Evolutionary conservation across 257 asterid genomes (phyloP).

Genomic region (Cordia subcordata): DNA sequence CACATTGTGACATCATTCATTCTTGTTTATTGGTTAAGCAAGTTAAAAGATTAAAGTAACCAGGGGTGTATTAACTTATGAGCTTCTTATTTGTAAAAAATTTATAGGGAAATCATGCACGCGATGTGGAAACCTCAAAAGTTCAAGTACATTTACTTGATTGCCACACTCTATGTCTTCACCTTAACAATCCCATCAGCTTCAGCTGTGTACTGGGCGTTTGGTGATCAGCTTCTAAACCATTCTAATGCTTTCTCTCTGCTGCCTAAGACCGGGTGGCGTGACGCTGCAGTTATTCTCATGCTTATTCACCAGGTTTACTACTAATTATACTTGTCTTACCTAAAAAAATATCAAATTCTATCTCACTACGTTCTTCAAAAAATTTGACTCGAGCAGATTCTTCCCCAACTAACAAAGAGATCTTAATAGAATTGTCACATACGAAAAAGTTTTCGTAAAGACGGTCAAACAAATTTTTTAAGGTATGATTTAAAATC

Average conservation of each 20-base stretch:
- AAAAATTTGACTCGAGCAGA: too few species aligned
- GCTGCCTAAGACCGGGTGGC: conserved; percentile 63
- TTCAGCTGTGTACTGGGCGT: conserved; percentile 91
- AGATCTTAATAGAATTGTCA: too few species aligned
- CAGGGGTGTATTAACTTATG: not conserved
- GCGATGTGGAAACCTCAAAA: conserved; percentile 99
- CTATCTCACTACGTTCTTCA: not conserved
- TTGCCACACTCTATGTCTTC: conserved; percentile 83
- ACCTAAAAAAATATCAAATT: not conserved
- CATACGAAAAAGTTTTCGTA: too few species aligned
- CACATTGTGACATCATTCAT: not conserved
- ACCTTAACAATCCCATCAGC: conserved; percentile 90
- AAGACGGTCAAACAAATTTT: too few species aligned
- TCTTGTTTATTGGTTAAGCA: not conserved
- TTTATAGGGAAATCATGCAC: conserved; percentile 84
- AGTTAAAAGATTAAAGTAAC: not conserved
- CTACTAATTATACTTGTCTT: not conserved
- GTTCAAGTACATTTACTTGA: conserved; percentile 81
- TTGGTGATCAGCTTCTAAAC: conserved; percentile 74
- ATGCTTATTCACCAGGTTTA: conserved; percentile 93
- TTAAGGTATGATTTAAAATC: too few species aligned
- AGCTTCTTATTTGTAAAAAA: not conserved
- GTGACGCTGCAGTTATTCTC: conserved; percentile 82
- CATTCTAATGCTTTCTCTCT: conserved; percentile 88
- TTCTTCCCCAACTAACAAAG: too few species aligned